Evolutionary conservation across 805 yeast genomes (phyloP).

Genomic region (Naumovozyma baii): DNA sequence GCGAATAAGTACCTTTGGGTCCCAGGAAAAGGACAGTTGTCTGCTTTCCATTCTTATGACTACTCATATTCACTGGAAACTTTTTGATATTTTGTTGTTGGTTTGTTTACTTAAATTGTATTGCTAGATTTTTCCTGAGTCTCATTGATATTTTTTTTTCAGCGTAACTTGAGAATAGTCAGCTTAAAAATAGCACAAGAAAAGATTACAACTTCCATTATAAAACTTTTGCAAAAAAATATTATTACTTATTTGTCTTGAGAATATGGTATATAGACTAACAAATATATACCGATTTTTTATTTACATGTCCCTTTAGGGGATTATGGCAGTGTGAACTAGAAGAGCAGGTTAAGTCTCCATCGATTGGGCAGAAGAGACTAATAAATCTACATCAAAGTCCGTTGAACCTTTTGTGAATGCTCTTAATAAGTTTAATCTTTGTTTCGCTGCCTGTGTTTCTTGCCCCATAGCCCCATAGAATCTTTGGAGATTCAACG

Average conservation of each 20-base stretch:
- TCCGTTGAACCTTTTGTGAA: conserved; percentile 61
- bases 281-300: no score
- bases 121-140: background rate
- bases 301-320: background rate
- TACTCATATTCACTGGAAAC: no score
- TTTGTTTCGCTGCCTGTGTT: conserved; percentile 36
- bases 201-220: no score
- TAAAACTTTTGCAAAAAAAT: no score
- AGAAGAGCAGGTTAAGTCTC: conserved; percentile 30
- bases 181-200: no score
- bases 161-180: background rate
- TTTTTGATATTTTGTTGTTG: no score
- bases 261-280: no score
- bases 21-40: conserved; percentile 69
- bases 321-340: background rate
- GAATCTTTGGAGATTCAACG: conserved; percentile 70
- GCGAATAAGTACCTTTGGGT: conserved; percentile 88
- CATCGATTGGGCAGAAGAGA: conserved; percentile 64
- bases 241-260: no score
- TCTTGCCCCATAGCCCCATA: conserved; percentile 56
- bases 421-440: conserved; percentile 47
- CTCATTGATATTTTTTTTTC: background rate
- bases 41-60: background rate
- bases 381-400: conserved; percentile 60
- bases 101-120: background rate